Base-by-base conservation (phyloP, 2,329 filamentous ascomycete genomes). In the Pleoardoris graminearum region DNA sequence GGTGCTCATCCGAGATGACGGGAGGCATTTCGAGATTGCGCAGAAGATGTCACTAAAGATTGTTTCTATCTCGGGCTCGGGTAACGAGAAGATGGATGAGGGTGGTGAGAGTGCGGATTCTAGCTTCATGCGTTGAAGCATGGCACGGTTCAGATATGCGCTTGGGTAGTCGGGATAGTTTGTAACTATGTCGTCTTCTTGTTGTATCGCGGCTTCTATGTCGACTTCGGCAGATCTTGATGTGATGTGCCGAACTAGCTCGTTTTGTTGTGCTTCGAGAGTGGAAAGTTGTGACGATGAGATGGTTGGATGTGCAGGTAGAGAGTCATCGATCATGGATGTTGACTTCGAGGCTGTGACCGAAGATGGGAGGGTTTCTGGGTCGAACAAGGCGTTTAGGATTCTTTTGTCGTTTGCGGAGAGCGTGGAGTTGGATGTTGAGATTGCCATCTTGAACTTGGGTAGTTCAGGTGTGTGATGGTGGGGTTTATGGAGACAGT, bases 91-190 rank as follows among this genome's bases (percentile, higher is more conserved):
- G 3, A 66, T 57, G 3, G 47, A 50, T 19, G 55, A 38, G 1
- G 29, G n/a, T 7, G 47, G 33, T 38, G 33, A 10, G 3, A 66
- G 7, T n/a, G 54, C 6, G n/a, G 53, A 44, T 55, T 69, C 66
- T 4, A 87, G 85, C 50, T 85, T 72, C 42, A 86, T 77, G 19
- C 87, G 76, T 25, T 82, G 62, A 7, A 86, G 80, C 69, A 92
- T 89, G 2, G 86, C 89, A 44, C 88, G 81, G 71, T 93, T 92
- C 68, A 91, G 88, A 52, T 84, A 82, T 5, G 85, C 87, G 57
- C 86, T 89, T 19, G 88, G 87, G 70, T 92, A 92, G 27, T 76
- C 72, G 3, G 88, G 86, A 48, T 84, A 69, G 21, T 81, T 72
- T 2, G 75, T 64, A 35, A 91, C 82, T 27, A 91, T 76, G 2